Conservation (phyloP, 108 stramenopile species). For the Nannochloropsis salina region DNA sequence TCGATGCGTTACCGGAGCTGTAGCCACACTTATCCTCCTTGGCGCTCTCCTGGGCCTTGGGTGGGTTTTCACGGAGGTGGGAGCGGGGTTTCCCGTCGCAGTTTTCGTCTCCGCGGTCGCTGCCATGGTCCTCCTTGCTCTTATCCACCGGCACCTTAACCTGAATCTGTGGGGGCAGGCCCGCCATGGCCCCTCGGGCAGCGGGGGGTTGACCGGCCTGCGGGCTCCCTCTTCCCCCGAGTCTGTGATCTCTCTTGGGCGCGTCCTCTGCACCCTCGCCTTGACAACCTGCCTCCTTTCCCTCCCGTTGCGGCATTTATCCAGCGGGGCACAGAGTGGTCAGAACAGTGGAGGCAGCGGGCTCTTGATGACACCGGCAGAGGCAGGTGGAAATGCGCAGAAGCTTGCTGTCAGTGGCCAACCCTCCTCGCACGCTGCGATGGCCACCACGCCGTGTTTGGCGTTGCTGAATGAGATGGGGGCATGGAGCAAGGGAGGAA, state of each 20-base stretch:
- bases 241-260: neutral
- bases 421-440: neutral
- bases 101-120: conserved; percentile 24
- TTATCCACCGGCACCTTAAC: conserved; percentile 17
- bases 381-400: neutral
- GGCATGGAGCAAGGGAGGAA: conserved; percentile 15
- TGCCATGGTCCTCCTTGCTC: conserved; percentile 21
- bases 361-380: neutral
- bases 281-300: neutral
- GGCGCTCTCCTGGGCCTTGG: conserved; percentile 29
- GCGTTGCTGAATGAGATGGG: neutral
- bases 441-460: neutral
- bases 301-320: neutral
- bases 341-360: neutral
- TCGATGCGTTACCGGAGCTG: conserved; percentile 40
- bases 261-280: conserved; percentile 1
- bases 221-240: neutral
- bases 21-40: conserved; percentile 29
- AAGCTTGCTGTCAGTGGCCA: neutral
- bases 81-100: neutral
- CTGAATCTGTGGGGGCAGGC: neutral
- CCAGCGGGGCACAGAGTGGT: neutral
- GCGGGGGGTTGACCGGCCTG: neutral
- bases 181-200: neutral
- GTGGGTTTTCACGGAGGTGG: conserved; percentile 3